Evolutionary conservation across 2,329 filamentous ascomycete species (phyloP), one percentile per base, ranked within the genome.

Genomic region (Xylaria sp.): DNA sequence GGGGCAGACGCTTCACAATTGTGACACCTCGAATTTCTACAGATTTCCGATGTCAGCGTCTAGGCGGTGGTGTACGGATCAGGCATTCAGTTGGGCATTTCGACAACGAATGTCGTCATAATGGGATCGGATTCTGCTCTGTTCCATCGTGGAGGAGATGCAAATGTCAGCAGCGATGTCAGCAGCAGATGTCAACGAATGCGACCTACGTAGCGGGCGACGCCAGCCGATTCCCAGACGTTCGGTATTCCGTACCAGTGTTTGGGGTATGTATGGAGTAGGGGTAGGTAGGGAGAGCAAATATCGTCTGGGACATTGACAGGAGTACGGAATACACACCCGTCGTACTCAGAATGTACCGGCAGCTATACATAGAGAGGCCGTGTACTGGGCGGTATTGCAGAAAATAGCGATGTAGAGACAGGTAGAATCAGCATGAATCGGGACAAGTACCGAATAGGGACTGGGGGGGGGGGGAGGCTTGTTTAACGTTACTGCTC

Each of bases 401-500:
- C 37, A 42, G 37, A 9, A 13, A 42, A 46, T 46, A 46, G n/a
- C 5, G 10, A 46, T n/a, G 42, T 46, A n/a, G 11, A 16, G 13
- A 46, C n/a, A 46, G 13, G 11, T 46, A 46, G 11, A 6, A n/a
- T n/a, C 9, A 13, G 42, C 13, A 46, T 16, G 42, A 46, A 46
- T 53, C 61, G 61, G 59, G 37, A 54, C 8, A 56, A 11, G 39
- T 10, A 49, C 59, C 51, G 44, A 61, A 59, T 54, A 52, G 16
- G 57, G 56, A 61, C 39, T 59, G 59, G 56, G 54, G 46, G 61
- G 52, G 49, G 58, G 50, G 52, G 50, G 52, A 57, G 52, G 58
- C 54, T 57, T 34, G 54, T 55, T 57, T 42, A 63, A 59, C 61
- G 59, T 62, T 61, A 55, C 61, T 48, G 57, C 53, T 34, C 48